Evolutionary conservation across 306 rosid genomes (phyloP).

Genomic region (Lathyrus tuberosus): DNA sequence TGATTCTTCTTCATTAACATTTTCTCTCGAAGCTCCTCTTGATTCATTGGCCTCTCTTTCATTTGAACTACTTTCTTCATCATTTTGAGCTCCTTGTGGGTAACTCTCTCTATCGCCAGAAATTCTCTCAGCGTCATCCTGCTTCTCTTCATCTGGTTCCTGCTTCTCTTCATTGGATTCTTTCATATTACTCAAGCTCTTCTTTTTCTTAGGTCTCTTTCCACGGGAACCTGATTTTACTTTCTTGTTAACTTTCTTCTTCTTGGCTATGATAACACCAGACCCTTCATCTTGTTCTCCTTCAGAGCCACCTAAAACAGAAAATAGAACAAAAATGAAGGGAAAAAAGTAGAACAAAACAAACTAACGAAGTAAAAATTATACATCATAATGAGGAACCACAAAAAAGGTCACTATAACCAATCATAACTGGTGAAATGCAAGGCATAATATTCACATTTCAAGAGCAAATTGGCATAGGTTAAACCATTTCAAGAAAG

Average conservation of each 20-base stretch:
- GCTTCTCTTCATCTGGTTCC: conserved; percentile 49
- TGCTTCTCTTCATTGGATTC: conserved; percentile 52
- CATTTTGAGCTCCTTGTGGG: conserved; percentile 50
- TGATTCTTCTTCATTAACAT: conserved; percentile 44
- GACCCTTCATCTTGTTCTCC: conserved; percentile 58
- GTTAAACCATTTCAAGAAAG: conserved; percentile 5
- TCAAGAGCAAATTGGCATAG: conserved; percentile 5
- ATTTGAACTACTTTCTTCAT: conserved; percentile 51
- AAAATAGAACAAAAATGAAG: conserved; percentile 27
- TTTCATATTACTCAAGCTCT: conserved; percentile 37
- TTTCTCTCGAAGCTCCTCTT: conserved; percentile 49
- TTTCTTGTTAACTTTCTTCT: conserved; percentile 60
- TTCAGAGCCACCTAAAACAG: conserved; percentile 63
- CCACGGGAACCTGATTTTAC: conserved; percentile 49
- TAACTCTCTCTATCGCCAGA: conserved; percentile 45
- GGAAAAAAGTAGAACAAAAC: neutral
- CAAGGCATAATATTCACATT: conserved; percentile 18
- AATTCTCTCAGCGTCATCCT: conserved; percentile 48
- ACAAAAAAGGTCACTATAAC: neutral
- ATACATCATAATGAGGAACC: conserved; percentile 20
- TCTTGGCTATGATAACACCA: conserved; percentile 48
- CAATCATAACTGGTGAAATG: neutral
- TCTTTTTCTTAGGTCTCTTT: conserved; percentile 47
- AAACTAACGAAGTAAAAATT: conserved; percentile 16
- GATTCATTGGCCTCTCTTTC: conserved; percentile 54